Percentiles rank a stretch among this genome's conserved stretches.
Conservation (phyloP, 257 asterid genomes). For the Solanum microdontum region DNA sequence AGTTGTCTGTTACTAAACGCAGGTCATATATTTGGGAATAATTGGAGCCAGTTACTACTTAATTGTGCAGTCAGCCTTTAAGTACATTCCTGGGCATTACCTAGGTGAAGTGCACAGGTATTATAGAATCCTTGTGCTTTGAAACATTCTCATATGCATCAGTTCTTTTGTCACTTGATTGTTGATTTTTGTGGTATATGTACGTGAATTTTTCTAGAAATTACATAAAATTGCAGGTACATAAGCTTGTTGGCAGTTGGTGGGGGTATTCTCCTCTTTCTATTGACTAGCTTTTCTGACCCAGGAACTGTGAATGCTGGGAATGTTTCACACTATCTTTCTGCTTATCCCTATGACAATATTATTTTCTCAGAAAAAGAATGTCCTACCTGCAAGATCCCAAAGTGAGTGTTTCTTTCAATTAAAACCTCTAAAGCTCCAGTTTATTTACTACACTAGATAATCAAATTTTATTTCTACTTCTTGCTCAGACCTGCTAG, state of each 20-base stretch:
- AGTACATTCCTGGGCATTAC: constrained; percentile 86
- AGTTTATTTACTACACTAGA: background rate
- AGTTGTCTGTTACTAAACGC: constrained; percentile 26
- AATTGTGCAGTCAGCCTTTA: constrained; percentile 50
- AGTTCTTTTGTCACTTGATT: background rate
- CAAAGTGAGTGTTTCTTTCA: constrained; percentile 43
- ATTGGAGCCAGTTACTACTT: constrained; percentile 73
- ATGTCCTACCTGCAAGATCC: constrained; percentile 93
- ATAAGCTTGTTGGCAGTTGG: constrained; percentile 84
- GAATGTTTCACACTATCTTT: constrained; percentile 68
- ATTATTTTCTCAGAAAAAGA: constrained; percentile 71
- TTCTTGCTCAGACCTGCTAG: constrained; percentile 73
- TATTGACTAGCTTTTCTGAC: constrained; percentile 93
- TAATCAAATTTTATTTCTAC: constrained; percentile 7
- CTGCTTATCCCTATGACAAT: constrained; percentile 85
- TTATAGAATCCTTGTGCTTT: background rate
- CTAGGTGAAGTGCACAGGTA: constrained; percentile 83
- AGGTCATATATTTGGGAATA: constrained; percentile 68
- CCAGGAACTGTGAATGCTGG: constrained; percentile 79
- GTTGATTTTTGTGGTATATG: background rate
- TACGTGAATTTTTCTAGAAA: constrained; percentile 7
- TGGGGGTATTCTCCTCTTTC: constrained; percentile 77
- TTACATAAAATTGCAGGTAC: constrained; percentile 45
- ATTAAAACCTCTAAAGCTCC: background rate
- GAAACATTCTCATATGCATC: background rate